phyloP scores from a whole-genome alignment of 768 basidiomycete genomes.

The Amanita phalloides region DNA sequence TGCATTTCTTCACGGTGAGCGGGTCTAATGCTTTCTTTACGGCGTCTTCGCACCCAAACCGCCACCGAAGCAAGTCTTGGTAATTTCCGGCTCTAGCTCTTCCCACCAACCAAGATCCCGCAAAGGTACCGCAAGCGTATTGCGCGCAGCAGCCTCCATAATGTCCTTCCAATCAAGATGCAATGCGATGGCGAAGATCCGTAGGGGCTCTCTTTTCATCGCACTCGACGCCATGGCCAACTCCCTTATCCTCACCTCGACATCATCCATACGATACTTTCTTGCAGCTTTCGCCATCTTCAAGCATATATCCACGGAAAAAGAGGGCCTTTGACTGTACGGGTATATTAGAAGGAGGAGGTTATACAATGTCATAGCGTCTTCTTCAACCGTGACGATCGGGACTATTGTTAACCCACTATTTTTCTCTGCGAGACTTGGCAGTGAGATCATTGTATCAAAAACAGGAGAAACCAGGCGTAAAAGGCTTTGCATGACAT shows the following conservation, averaged over 20 bases:
- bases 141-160: neutral
- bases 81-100: neutral
- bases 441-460: conserved; percentile 19
- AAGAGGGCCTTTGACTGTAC: neutral
- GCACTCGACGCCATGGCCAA: neutral
- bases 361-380: conserved; percentile 6
- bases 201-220: neutral
- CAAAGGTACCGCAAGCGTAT: neutral
- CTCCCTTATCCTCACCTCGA: neutral
- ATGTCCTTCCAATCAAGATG: neutral
- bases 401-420: neutral
- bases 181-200: neutral
- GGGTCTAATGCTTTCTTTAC: neutral
- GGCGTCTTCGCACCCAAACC: neutral
- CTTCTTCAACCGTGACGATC: conserved; percentile 8
- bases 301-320: neutral
- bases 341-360: conserved; percentile 7
- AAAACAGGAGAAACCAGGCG: conserved; percentile 21
- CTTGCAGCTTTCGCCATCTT: neutral
- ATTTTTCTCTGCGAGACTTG: conserved; percentile 3
- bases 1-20: neutral
- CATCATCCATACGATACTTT: conserved; percentile 2
- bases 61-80: neutral
- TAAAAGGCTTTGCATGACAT: conserved; percentile 17
- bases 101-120: neutral